phyloP scores from a whole-genome alignment of 176 grass and related monocot genomes.

The Carex pumila region DNA sequence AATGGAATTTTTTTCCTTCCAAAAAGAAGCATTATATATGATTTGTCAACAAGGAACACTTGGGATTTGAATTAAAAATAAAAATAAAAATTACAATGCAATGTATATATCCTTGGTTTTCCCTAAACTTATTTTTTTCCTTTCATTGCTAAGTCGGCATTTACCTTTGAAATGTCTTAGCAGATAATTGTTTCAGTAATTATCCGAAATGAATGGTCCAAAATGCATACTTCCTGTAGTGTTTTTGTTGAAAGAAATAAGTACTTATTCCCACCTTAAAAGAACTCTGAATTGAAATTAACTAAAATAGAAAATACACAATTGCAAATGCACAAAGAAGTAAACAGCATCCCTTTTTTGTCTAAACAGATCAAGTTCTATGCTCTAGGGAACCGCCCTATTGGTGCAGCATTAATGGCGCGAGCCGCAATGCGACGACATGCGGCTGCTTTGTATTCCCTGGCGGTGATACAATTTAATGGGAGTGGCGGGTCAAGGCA shows the following conservation, averaged over 20 bases:
- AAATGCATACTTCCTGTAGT: not conserved
- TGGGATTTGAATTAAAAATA: not conserved
- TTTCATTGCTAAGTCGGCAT: not conserved
- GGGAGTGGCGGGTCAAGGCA: slow-evolving; percentile 15
- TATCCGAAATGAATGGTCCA: not conserved
- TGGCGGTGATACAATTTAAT: slow-evolving; percentile 29
- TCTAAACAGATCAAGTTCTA: slow-evolving; percentile 40
- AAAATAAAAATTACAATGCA: not conserved
- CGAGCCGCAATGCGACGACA: slow-evolving; percentile 20
- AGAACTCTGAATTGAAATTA: not conserved
- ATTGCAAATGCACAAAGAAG: not conserved
- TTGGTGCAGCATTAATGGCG: slow-evolving; percentile 30
- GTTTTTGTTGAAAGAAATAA: not conserved
- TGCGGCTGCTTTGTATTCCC: slow-evolving; percentile 24
- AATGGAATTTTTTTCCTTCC: not conserved
- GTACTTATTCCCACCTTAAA: not conserved
- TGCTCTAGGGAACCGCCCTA: not conserved
- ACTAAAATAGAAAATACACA: not conserved
- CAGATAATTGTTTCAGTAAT: not conserved
- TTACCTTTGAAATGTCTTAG: not conserved
- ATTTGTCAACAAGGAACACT: not conserved
- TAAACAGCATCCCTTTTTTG: not conserved
- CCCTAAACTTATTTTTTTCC: not conserved
- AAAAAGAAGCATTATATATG: not conserved
- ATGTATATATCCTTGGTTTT: not conserved